These are phyloP conservation scores for Musa itinerans DNA, from an alignment of 176 grass and related monocot genomes.

Conservation along the genomic window DNA sequence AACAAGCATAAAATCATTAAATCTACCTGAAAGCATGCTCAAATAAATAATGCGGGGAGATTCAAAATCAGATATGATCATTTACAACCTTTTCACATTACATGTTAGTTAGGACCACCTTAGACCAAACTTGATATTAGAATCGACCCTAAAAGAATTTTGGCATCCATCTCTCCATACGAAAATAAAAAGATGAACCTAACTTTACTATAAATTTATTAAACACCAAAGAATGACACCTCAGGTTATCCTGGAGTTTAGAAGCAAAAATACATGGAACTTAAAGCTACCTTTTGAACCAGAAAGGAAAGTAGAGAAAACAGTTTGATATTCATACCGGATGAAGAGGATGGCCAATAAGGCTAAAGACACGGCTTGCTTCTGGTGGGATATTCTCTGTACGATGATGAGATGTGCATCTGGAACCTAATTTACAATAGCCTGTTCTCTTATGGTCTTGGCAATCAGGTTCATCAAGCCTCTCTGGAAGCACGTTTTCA, in stretches of 20 bases:
- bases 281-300: neutral
- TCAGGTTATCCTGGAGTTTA: neutral
- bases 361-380: slow-evolving; percentile 30
- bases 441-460: slow-evolving; percentile 56
- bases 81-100: neutral
- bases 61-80: neutral
- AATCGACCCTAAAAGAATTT: neutral
- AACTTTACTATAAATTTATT: neutral
- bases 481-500: slow-evolving; percentile 39
- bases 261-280: neutral
- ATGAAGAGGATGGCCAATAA: neutral
- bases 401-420: slow-evolving; percentile 58
- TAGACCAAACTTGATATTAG: neutral
- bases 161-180: neutral
- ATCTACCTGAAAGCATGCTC: neutral
- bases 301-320: neutral
- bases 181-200: neutral
- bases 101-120: no score
- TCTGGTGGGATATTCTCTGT: slow-evolving; percentile 33
- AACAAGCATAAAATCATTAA: no score
- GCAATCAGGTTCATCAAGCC: slow-evolving; percentile 63
- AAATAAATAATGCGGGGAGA: neutral
- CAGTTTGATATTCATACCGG: neutral
- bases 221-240: neutral
- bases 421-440: slow-evolving; percentile 43